phyloP scores from a whole-genome alignment of 148 eudicot species.

The Hydrangea macrophylla region DNA sequence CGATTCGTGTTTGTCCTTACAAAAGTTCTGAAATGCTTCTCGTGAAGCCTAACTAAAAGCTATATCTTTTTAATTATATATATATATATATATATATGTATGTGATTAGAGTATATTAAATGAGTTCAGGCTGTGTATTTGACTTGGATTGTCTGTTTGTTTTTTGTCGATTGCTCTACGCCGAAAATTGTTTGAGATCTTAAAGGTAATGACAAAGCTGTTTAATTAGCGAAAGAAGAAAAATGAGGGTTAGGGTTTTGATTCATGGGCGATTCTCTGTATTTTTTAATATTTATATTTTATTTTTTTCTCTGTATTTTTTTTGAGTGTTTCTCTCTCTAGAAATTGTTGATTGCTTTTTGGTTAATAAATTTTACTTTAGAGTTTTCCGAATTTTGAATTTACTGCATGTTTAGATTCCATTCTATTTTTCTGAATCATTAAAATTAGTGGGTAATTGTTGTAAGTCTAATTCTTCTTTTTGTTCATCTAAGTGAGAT shows the following conservation, averaged over 20 bases:
- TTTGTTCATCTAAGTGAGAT: no score
- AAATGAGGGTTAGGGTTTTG: background rate
- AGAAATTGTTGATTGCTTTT: background rate
- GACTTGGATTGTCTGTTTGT: background rate
- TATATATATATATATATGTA: background rate
- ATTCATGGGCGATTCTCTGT: slow-evolving; percentile 62
- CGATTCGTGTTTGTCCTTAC: slow-evolving; percentile 11
- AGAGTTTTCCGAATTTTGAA: background rate
- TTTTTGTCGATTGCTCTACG: background rate
- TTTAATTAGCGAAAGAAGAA: no score
- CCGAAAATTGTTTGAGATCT: no score
- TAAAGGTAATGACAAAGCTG: no score
- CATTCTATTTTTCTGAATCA: no score
- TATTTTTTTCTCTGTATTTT: background rate
- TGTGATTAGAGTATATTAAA: no score
- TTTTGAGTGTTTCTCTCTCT: background rate
- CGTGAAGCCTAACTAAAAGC: slow-evolving; percentile 13
- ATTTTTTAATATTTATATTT: slow-evolving; percentile 17
- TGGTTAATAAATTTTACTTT: background rate
- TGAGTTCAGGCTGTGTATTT: background rate
- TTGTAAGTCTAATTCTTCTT: no score
- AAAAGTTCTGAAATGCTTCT: background rate
- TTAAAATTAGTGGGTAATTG: no score
- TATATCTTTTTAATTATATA: background rate
- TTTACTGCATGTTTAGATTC: no score